phyloP scores from a whole-genome alignment of 2,329 filamentous ascomycete species.

The Aspergillus sp. region DNA sequence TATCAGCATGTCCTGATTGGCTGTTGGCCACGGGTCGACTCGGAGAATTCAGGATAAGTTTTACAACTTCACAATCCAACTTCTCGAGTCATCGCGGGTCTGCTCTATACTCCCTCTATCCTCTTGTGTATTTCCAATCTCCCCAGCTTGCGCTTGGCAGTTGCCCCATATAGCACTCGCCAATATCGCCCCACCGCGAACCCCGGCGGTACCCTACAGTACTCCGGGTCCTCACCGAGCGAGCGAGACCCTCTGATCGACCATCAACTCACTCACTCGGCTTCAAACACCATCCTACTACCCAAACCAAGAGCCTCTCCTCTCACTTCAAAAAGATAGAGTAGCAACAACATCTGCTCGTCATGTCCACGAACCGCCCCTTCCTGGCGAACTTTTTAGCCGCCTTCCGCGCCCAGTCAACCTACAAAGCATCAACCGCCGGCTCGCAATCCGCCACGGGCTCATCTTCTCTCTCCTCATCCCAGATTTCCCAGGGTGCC shows the following conservation, averaged over 20 bases:
- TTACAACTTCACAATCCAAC: slow-evolving; percentile 10
- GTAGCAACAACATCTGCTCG: slow-evolving; percentile 18
- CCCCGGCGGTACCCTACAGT: background rate
- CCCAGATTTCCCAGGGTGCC: slow-evolving; percentile 47
- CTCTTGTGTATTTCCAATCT: background rate
- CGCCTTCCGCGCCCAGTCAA: slow-evolving; percentile 68
- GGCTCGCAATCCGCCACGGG: slow-evolving; percentile 38
- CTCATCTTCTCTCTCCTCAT: slow-evolving; percentile 43
- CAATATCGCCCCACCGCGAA: background rate
- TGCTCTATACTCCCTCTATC: slow-evolving; percentile 3
- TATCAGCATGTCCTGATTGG: slow-evolving; percentile 26
- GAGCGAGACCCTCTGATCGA: background rate
- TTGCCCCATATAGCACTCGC: background rate
- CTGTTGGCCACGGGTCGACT: slow-evolving; percentile 21
- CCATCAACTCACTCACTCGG: background rate
- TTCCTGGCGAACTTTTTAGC: slow-evolving; percentile 71
- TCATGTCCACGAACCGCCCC: slow-evolving; percentile 67
- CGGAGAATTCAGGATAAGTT: slow-evolving; percentile 20
- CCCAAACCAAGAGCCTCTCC: background rate
- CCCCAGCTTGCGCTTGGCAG: background rate
- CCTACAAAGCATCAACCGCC: slow-evolving; percentile 58
- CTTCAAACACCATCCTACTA: background rate
- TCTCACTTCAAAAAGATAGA: background rate
- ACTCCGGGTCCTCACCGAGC: background rate
- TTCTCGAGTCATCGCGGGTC: slow-evolving; percentile 12